Base-by-base conservation (phyloP, 441 rosid species). In the Erodium moschatum region DNA sequence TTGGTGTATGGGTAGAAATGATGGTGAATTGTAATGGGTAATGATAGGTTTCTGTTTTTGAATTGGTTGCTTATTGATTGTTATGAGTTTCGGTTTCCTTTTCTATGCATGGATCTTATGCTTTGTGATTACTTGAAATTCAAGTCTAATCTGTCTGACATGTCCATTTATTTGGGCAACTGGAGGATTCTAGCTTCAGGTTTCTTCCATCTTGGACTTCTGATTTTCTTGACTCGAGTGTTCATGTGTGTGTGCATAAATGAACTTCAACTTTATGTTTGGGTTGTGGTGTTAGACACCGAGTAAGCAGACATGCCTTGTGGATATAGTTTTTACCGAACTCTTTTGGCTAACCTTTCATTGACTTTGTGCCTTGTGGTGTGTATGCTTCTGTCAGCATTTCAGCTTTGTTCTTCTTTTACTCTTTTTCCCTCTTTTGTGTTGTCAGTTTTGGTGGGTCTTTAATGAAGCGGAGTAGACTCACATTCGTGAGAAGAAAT, bases 231-330 rank as follows among this genome's bases (percentile, higher is more conserved):
- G 8, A 19, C 13, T 62, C n/a, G 6, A 0, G 4, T 75, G 76
- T 72, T 82, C 3, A 4, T 29, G 31, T 73, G 78, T 35, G 69
- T 68, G 67, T 76, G 73, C 75, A 56, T 70, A 68, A 58, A 50
- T 70, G 73, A 76, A 68, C 48, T 69, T 64, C 3, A 18, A 15
- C 7, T 29, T 58, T 46, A 46, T 64, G n/a, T 33, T 48, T 33
- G 19, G 9, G 64, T 16, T 46, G 44, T 29, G 64, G 19, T 66
- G 12, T 75, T 7, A 3, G 6, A 9, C 40, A 11, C 50, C 10
- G 11, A 38, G 29, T 29, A 64, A 15, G 63, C 58, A 18, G 38
- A 44, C 3, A 24, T 70, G 46, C 64, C 10, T 6, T 58, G 20
- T 48, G 42, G 29, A 31, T 5, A 21, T 63, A 35, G 66, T 7